A percentile compares a stretch with the other conserved stretches of the same genome.
phyloP scores from a whole-genome alignment of 2,329 filamentous ascomycete genomes.

The Talaromyces sp. region DNA sequence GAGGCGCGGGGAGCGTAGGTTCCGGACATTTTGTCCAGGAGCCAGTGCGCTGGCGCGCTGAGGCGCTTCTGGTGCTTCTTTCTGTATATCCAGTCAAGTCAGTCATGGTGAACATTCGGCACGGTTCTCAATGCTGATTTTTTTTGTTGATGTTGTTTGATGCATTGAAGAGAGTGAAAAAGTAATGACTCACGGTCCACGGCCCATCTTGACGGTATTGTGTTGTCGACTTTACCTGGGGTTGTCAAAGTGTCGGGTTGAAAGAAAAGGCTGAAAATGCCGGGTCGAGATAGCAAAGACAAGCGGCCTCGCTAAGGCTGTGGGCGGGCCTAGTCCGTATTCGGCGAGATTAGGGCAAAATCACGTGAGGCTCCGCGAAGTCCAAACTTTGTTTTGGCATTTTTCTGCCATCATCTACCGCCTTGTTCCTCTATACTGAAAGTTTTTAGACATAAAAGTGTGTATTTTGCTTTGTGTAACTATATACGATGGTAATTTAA shows the following conservation, averaged over 20 bases:
- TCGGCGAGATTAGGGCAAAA: constrained; percentile 9
- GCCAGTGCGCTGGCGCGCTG: constrained; percentile 98
- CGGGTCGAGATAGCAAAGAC: constrained; percentile 18
- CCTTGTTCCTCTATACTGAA: not conserved
- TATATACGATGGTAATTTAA: constrained; percentile 33
- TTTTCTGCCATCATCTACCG: constrained; percentile 2
- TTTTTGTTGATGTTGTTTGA: not conserved
- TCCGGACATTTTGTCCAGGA: constrained; percentile 98
- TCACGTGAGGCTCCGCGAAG: not conserved
- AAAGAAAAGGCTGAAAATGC: constrained; percentile 15
- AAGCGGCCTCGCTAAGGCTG: constrained; percentile 15
- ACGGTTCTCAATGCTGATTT: not conserved
- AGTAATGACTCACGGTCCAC: constrained; percentile 50
- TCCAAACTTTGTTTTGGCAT: not conserved
- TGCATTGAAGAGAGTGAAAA: not conserved
- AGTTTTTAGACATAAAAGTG: not conserved
- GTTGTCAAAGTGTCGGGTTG: constrained; percentile 33
- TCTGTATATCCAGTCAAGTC: constrained; percentile 43
- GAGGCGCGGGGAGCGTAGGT: constrained; percentile 66
- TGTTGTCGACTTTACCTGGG: constrained; percentile 34
- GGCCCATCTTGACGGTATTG: constrained; percentile 46
- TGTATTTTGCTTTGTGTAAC: not conserved
- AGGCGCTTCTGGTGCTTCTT: constrained; percentile 99
- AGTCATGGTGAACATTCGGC: constrained; percentile 10
- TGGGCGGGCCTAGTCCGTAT: constrained; percentile 23